Evolutionary conservation across 345 rosid species (phyloP).

Genomic region (Syzygium aqueum): DNA sequence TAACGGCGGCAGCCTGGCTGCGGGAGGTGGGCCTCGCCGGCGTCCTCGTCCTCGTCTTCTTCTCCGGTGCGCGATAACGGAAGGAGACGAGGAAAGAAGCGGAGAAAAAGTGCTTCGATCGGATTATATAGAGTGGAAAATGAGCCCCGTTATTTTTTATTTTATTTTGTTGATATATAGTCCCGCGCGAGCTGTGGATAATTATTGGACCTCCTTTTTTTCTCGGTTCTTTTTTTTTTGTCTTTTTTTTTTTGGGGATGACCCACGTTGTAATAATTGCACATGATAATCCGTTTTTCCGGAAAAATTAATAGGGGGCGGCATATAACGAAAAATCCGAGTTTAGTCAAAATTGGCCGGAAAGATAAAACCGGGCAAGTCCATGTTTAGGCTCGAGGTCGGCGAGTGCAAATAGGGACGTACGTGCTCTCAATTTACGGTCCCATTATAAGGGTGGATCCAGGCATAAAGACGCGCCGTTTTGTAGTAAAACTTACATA

Average conservation of each 20-base stretch:
- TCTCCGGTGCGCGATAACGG: neutral
- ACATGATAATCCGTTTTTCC: neutral
- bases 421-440: neutral
- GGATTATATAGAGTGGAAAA: neutral
- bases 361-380: neutral
- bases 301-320: neutral
- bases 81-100: neutral
- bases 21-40: neutral
- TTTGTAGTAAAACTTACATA: neutral
- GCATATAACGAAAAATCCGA: neutral
- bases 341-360: neutral
- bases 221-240: neutral
- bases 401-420: neutral
- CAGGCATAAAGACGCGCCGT: accelerated
- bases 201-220: neutral
- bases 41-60: neutral
- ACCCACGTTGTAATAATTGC: neutral
- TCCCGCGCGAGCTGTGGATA: neutral
- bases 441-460: neutral
- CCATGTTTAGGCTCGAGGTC: neutral
- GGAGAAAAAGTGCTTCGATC: accelerated
- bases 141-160: no score
- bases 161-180: neutral
- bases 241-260: neutral
- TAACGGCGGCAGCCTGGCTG: neutral